Percentiles rank a stretch among this genome's conserved stretches.
Conservation (phyloP, 345 rosid genomes). For the Acer campestre region DNA sequence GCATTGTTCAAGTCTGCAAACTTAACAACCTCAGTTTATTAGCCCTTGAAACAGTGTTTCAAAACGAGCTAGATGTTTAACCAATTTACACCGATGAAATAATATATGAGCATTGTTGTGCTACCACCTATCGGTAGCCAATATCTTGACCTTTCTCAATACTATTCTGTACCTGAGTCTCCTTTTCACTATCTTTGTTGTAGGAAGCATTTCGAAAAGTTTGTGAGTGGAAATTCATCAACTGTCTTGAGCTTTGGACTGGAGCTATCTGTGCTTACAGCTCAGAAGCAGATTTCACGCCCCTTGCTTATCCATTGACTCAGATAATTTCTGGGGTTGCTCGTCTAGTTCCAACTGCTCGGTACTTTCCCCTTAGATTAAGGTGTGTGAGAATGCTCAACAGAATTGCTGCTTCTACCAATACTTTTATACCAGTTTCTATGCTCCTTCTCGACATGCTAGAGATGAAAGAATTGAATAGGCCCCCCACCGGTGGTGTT, state of each 20-base stretch:
- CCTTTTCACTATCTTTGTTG: not conserved
- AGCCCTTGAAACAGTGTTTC: not conserved
- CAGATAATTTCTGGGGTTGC: constrained; percentile 93
- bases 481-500: constrained; percentile 82
- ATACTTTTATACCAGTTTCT: constrained; percentile 84
- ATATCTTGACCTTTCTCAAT: not conserved
- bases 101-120: not conserved
- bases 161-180: not conserved
- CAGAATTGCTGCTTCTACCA: constrained; percentile 71
- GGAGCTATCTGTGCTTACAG: constrained; percentile 79
- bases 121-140: not conserved
- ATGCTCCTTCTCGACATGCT: constrained; percentile 94
- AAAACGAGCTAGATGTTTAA: constrained; percentile 12
- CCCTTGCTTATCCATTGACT: constrained; percentile 88
- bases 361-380: constrained; percentile 88
- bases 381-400: constrained; percentile 94
- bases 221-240: constrained; percentile 95
- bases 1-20: not conserved
- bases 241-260: constrained; percentile 98
- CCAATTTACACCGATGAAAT: not conserved
- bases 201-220: constrained; percentile 94
- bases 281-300: constrained; percentile 71
- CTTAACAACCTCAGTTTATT: constrained; percentile 1
- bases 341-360: constrained; percentile 88
- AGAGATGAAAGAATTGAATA: constrained; percentile 91